Percentiles rank a stretch among this genome's conserved stretches.
These are phyloP conservation scores for Camillea tinctor DNA, from an alignment of 2,329 filamentous ascomycete species.

Conservation along the genomic window DNA sequence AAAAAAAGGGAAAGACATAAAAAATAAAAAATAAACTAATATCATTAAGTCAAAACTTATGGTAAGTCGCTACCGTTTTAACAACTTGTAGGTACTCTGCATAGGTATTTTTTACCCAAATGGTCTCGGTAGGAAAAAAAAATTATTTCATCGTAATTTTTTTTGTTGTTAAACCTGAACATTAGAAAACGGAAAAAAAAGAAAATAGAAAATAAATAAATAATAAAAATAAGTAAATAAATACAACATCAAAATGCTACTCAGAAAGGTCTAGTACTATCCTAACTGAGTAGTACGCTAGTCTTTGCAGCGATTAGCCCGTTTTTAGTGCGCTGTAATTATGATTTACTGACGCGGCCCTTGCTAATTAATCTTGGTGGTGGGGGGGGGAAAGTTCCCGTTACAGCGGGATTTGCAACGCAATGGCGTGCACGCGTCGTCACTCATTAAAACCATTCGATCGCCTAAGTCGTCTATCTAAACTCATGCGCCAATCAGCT, in stretches of 20 bases:
- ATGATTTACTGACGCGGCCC: not conserved
- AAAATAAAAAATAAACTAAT: too few species aligned
- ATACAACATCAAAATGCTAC: not conserved
- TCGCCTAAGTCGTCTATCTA: not conserved
- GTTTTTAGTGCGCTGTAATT: not conserved
- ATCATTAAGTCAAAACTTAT: not conserved
- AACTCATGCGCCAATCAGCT: not conserved
- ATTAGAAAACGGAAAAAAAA: too few species aligned
- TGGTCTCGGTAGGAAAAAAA: too few species aligned
- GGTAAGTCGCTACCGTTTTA: too few species aligned
- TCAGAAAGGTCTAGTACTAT: not conserved
- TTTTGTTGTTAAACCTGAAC: too few species aligned
- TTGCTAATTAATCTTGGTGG: not conserved
- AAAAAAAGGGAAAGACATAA: too few species aligned
- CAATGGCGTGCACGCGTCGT: not conserved
- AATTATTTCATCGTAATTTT: too few species aligned
- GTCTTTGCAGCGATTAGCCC: not conserved
- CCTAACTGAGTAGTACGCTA: not conserved
- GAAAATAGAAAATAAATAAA: too few species aligned
- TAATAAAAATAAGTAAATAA: not conserved
- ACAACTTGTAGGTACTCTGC: too few species aligned
- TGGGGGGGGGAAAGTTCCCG: not conserved
- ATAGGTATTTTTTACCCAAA: too few species aligned
- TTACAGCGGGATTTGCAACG: not conserved
- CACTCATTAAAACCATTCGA: not conserved